Base-by-base conservation (phyloP, 2,329 filamentous ascomycete species). In the Neofusicoccum umdonicola region DNA sequence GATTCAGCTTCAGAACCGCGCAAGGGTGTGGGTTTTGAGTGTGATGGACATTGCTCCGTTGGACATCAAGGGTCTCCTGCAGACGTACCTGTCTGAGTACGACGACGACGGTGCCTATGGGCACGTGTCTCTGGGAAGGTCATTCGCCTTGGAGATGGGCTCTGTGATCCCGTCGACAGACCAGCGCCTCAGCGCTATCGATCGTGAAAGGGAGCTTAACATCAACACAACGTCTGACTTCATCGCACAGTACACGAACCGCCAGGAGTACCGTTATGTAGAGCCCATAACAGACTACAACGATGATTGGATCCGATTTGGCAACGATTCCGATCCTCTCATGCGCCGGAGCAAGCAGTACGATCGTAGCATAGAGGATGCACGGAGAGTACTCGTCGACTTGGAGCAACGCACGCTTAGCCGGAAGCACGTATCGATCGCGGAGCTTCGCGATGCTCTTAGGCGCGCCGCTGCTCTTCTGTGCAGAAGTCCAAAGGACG, bases 161-260 rank as follows among this genome's bases (percentile, higher is more conserved):
- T 91, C 92, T 8, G 82, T 90, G 15, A 92, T 99, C 64, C 94
- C 96, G 4, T 84, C 85, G 4, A 93, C 90, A 9, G 94, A 99
- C 74, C 92, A 96, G 72, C 87, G 92, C 67, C 83, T 99, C 47
- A 88, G 62, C 41, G 93, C 92, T 6, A 88, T 99, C 56, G 91
- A 96, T 69, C 85, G 84, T 41, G 85, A 91, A 67, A 88, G 90
- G 17, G 87, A 89, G 54, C 87, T 87, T 62, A 87, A 87, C 67
- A 89, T 97, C 75, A 97, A 98, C 74, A 93, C 93, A 11, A 93
- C 92, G 0, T 98, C 95, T 2, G 94, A 98, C 74, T 97, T 99
- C 71, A 88, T 99, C 73, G 93, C 95, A 1, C 94, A 99, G 73
- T 99, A 99, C 75, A 98, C 94, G 3, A 96, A 93, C 31, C 90